Evolutionary conservation across 305 asterid genomes (phyloP).

Genomic region (Andrographis paniculata): DNA sequence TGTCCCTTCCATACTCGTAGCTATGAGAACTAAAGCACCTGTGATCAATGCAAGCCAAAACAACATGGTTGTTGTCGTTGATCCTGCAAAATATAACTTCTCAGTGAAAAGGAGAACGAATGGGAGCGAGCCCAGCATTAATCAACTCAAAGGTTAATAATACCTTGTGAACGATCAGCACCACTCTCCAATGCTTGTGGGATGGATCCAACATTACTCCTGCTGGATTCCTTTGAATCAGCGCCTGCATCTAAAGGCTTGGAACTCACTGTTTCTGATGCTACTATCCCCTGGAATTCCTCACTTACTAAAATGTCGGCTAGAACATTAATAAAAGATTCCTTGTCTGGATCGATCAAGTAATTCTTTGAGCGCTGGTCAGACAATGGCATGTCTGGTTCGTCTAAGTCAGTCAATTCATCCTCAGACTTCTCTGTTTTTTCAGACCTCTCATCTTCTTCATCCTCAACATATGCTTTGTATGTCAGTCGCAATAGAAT

Average conservation of each 20-base stretch:
- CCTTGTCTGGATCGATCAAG: constrained; percentile 38
- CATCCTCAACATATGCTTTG: constrained; percentile 98
- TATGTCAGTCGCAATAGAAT: constrained; percentile 79
- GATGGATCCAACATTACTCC: constrained; percentile 9
- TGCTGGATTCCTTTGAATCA: constrained; percentile 21
- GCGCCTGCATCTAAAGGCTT: constrained; percentile 33
- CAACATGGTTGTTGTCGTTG: too few species aligned
- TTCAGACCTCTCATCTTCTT: constrained; percentile 75
- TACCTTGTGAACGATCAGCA: background rate
- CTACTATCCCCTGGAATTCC: constrained; percentile 85
- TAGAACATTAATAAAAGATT: constrained; percentile 76
- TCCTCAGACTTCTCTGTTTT: constrained; percentile 48
- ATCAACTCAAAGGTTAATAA: constrained; percentile 23
- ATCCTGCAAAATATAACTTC: constrained; percentile 38
- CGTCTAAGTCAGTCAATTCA: constrained; percentile 57
- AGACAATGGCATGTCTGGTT: constrained; percentile 22
- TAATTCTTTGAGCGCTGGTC: constrained; percentile 32
- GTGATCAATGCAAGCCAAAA: constrained; percentile 79
- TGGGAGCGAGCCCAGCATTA: constrained; percentile 23
- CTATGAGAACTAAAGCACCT: constrained; percentile 64
- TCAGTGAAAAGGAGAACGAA: constrained; percentile 13
- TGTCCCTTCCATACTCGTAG: constrained; percentile 61
- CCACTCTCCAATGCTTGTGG: background rate
- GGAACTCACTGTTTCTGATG: constrained; percentile 59
- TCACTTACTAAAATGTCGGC: constrained; percentile 85